Evolutionary conservation across 2,329 filamentous ascomycete genomes (phyloP).

Genomic region (Pleomassaria siparia): DNA sequence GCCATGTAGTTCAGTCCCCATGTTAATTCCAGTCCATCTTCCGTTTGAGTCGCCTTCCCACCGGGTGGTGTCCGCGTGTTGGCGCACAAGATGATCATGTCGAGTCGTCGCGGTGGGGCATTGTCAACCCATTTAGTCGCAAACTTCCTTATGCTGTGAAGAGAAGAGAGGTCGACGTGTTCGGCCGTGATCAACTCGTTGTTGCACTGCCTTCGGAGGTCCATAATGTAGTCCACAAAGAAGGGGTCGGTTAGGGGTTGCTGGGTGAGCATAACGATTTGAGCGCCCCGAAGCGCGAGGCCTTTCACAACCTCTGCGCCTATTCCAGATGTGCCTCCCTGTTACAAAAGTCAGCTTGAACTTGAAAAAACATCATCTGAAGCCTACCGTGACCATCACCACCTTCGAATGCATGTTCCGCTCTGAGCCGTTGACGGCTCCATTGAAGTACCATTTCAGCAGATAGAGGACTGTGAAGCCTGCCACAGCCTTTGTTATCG

Average conservation of each 20-base stretch:
- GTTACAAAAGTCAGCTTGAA: conserved; percentile 16
- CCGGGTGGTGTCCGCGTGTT: conserved; percentile 73
- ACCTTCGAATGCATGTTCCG: conserved; percentile 91
- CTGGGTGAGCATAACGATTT: conserved; percentile 86
- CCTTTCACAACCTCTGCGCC: conserved; percentile 74
- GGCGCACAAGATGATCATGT: conserved; percentile 88
- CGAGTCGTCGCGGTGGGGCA: conserved; percentile 80
- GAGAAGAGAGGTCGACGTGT: conserved; percentile 82
- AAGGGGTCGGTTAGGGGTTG: conserved; percentile 81
- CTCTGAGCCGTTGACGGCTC: conserved; percentile 72
- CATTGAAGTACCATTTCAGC: conserved; percentile 76
- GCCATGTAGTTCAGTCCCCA: conserved; percentile 96
- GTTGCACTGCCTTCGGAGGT: conserved; percentile 72
- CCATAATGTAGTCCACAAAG: conserved; percentile 88
- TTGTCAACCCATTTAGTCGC: conserved; percentile 99
- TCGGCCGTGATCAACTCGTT: conserved; percentile 95
- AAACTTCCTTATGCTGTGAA: conserved; percentile 90
- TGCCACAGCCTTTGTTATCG: conserved; percentile 55
- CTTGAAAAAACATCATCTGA: background rate
- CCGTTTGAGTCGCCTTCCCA: conserved; percentile 61
- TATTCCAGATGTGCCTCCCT: conserved; percentile 90
- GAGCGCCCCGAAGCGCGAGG: conserved; percentile 80
- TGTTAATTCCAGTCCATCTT: conserved; percentile 81
- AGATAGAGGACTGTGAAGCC: conserved; percentile 56
- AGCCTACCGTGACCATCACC: conserved; percentile 78